These are phyloP conservation scores for Paulownia fortunei DNA, from an alignment of 257 asterid genomes.

Conservation along the genomic window DNA sequence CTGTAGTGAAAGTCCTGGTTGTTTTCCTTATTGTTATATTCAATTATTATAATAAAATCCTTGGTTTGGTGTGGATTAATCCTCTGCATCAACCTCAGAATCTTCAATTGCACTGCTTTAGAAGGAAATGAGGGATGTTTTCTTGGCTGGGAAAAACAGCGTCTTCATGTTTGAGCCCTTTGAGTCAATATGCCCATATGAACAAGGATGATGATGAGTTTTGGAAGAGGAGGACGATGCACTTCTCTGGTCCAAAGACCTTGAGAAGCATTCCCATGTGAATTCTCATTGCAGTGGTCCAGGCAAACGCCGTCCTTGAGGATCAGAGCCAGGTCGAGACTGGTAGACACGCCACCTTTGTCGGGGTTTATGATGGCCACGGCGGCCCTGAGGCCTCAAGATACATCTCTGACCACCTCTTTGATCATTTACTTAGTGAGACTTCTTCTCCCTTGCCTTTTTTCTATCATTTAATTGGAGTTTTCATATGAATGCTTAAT, in stretches of 20 bases:
- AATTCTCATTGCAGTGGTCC: conserved; percentile 73
- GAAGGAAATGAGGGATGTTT: too few relatives aligned
- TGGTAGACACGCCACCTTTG: conserved; percentile 61
- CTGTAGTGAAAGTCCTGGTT: not conserved
- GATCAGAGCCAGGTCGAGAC: conserved; percentile 82
- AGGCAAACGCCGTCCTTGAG: conserved; percentile 65
- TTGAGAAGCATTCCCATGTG: conserved; percentile 69
- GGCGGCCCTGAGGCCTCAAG: conserved; percentile 74
- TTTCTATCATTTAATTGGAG: not conserved
- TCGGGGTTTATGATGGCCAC: conserved; percentile 90
- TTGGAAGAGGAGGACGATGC: conserved; percentile 51
- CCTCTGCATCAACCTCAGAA: conserved; percentile 33
- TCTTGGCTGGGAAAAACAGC: too few relatives aligned
- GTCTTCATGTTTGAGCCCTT: too few relatives aligned
- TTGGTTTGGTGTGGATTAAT: conserved; percentile 23
- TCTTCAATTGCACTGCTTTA: conserved; percentile 30
- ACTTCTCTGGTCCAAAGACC: conserved; percentile 67
- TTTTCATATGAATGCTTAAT: not conserved
- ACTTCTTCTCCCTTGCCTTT: not conserved
- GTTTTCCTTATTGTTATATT: not conserved
- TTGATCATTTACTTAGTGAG: conserved; percentile 60
- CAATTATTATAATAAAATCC: not conserved
- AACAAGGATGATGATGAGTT: too few relatives aligned
- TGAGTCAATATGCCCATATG: too few relatives aligned
- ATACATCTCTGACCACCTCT: conserved; percentile 63